These are phyloP conservation scores for Pleurostoma richardsiae DNA, from an alignment of 2,329 filamentous ascomycete genomes.

Conservation along the genomic window DNA sequence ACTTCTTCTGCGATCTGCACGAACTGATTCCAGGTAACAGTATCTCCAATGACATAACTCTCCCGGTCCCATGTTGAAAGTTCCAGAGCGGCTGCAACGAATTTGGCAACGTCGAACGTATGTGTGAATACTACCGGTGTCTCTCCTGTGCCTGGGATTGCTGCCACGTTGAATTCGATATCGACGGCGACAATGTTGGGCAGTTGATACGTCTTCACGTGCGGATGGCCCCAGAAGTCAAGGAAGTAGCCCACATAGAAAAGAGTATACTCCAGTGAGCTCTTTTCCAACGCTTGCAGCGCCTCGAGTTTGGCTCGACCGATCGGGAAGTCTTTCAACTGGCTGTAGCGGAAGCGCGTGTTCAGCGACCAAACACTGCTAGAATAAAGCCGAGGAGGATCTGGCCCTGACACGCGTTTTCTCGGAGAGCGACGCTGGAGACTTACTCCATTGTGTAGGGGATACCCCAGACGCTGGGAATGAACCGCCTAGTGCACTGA, in stretches of 20 bases:
- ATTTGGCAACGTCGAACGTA: slow-evolving; percentile 40
- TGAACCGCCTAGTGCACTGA: slow-evolving; percentile 28
- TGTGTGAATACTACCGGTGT: slow-evolving; percentile 39
- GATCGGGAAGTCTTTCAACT: no score
- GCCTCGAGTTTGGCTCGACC: no score
- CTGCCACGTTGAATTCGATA: slow-evolving; percentile 35
- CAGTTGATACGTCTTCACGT: slow-evolving; percentile 28
- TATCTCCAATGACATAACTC: slow-evolving; percentile 30
- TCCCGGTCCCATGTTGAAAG: slow-evolving; percentile 35
- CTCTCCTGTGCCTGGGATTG: slow-evolving; percentile 43
- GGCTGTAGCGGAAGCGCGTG: no score
- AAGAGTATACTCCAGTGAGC: slow-evolving; percentile 23
- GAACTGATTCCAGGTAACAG: slow-evolving; percentile 37
- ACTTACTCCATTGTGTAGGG: background rate
- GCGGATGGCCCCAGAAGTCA: slow-evolving; percentile 37
- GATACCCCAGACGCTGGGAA: slow-evolving; percentile 36
- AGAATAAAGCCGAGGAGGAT: no score
- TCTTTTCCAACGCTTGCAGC: no score
- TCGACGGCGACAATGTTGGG: slow-evolving; percentile 36
- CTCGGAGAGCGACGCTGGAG: background rate
- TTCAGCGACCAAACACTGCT: no score
- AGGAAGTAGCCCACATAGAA: slow-evolving; percentile 37
- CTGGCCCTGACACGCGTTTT: no score
- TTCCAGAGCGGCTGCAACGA: slow-evolving; percentile 34
- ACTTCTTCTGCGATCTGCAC: slow-evolving; percentile 34